Conservation (phyloP, 2,329 filamentous ascomycete genomes). For the Penicillium psychrosexuale region DNA sequence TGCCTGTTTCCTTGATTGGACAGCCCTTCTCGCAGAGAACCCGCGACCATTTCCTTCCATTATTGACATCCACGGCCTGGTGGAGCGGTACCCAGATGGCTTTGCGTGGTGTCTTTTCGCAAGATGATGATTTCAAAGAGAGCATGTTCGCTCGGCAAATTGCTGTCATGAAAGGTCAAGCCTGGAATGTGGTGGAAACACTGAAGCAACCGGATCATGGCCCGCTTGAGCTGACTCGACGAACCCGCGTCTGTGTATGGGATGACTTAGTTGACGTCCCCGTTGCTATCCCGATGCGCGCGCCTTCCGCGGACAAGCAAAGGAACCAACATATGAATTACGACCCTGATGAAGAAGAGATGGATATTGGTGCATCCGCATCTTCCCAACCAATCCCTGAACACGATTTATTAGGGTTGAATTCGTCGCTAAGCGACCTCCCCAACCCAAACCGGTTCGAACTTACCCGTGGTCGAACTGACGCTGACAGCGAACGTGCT, state of each 20-base stretch:
- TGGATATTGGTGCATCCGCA: conserved; percentile 78
- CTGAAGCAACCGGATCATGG: conserved; percentile 90
- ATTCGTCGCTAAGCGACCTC: conserved; percentile 56
- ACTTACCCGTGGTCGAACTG: conserved; percentile 49
- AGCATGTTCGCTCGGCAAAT: conserved; percentile 99
- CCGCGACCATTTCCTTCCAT: conserved; percentile 88
- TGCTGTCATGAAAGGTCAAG: conserved; percentile 98
- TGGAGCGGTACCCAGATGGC: conserved; percentile 92
- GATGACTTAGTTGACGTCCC: conserved; percentile 96
- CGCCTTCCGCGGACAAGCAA: conserved; percentile 79
- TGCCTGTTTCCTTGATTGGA: conserved; percentile 93
- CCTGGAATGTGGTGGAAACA: conserved; percentile 98
- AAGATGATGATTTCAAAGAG: conserved; percentile 95
- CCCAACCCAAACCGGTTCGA: conserved; percentile 76
- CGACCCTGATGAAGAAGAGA: conserved; percentile 70
- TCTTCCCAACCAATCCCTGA: conserved; percentile 52
- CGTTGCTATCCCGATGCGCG: conserved; percentile 84
- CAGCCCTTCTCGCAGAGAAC: conserved; percentile 94
- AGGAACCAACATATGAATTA: conserved; percentile 57
- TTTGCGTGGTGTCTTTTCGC: conserved; percentile 79
- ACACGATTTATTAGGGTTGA: conserved; percentile 68
- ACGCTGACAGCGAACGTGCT: conserved; percentile 32
- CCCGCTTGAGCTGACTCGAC: conserved; percentile 84
- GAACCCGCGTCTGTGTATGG: conserved; percentile 93
- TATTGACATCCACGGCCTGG: conserved; percentile 92